Evolutionary conservation across 2,329 filamentous ascomycete genomes (phyloP), one percentile per base, ranked within the genome.

Genomic region (Colletotrichum endophyticum): DNA sequence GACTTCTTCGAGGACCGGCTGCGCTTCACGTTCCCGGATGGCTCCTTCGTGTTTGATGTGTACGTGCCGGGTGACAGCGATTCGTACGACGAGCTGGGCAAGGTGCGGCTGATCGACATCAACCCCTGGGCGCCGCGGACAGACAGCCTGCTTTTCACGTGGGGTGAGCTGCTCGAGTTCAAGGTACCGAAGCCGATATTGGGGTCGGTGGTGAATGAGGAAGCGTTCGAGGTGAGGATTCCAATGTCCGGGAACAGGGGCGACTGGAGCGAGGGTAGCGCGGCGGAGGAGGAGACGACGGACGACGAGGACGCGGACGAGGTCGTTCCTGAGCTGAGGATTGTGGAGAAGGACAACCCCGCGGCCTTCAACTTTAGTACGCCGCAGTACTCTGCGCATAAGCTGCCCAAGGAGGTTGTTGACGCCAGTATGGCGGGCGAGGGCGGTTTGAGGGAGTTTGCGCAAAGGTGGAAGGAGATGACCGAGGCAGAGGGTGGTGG

Each of bases 111-210:
- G 13, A 94, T 99, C 66, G 97, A 99, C 83, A 94, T 99, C 81
- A 99, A 99, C 81, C 95, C 97, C 0, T 99, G 96, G 95, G 96
- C 96, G 1, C 91, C 92, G 57, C 89, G 95, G 76, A 99, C 97
- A 0, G 97, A 99, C 86, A 94, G 95, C 6, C 85, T 99, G 61
- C 88, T 98, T 1, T 99, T 98, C 83, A 94, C 93, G 59, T 99
- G 97, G 97, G 84, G 94, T 77, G 96, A 99, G 86, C 89, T 99
- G 56, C 87, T 99, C 75, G 92, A 91, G 0, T 91, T 95, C 86
- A 89, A 92, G 44, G 92, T 94, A 11, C 90, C 91, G 2, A 84
- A 85, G 59, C 90, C 91, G 2, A 83, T 93, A 19, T 87, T 93
- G 32, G 91, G 91, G 1, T 85, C 85, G 3, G 81, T 82, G 11